phyloP scores from a whole-genome alignment of 495 filamentous ascomycete species.

The Daldinia caldariorum region DNA sequence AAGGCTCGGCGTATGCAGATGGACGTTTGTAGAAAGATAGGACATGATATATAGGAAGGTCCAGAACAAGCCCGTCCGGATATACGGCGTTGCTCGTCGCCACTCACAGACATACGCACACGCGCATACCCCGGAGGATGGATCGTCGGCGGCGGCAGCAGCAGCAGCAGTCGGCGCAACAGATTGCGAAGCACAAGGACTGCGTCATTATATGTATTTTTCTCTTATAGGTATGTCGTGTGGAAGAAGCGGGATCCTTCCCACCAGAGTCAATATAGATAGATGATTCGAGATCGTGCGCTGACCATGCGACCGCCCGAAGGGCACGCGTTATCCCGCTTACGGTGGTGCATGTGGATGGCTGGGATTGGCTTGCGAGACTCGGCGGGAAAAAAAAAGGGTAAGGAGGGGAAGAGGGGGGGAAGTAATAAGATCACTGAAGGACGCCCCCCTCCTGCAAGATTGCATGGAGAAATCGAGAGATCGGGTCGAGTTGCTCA shows the following conservation, averaged over 20 bases:
- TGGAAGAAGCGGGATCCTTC: slow-evolving; percentile 9
- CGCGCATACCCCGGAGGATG: slow-evolving; percentile 23
- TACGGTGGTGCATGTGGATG: slow-evolving; percentile 41
- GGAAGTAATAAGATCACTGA: slow-evolving; percentile 26
- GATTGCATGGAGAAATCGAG: slow-evolving; percentile 44
- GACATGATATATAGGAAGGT: slow-evolving; percentile 19
- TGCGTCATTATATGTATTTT: slow-evolving; percentile 23
- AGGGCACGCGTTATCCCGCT: slow-evolving; percentile 35
- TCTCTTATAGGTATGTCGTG: slow-evolving; percentile 11
- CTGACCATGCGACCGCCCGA: slow-evolving; percentile 40
- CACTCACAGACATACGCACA: slow-evolving; percentile 13
- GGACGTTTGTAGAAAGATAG: slow-evolving; percentile 20
- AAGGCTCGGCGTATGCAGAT: slow-evolving; percentile 27
- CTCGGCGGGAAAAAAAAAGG: slow-evolving; percentile 36
- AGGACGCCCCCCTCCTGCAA: slow-evolving; percentile 38
- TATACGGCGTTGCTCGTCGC: slow-evolving; percentile 13
- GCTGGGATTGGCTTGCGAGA: slow-evolving; percentile 38
- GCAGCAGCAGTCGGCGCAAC: slow-evolving; percentile 16
- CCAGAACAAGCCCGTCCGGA: slow-evolving; percentile 24
- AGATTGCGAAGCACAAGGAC: slow-evolving; percentile 29
- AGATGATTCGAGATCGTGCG: slow-evolving; percentile 41
- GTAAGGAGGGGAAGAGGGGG: neutral
- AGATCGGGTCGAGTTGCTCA: slow-evolving; percentile 47
- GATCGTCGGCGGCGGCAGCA: neutral
- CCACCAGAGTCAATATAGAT: slow-evolving; percentile 23